phyloP scores from a whole-genome alignment of 495 filamentous ascomycete species.

The Xylaria nigripes region DNA sequence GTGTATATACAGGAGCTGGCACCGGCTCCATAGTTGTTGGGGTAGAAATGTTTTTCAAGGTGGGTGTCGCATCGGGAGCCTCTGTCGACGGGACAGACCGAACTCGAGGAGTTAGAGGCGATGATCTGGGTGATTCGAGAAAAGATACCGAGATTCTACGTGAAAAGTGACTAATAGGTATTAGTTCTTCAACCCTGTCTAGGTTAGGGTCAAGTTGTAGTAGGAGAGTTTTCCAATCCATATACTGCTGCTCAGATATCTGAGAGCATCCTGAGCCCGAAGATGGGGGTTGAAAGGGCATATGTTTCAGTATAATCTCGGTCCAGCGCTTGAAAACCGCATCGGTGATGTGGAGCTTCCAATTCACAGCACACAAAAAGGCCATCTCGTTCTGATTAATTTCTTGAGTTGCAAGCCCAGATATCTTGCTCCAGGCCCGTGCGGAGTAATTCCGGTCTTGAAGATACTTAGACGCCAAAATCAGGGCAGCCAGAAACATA shows the following conservation, averaged over 20 bases:
- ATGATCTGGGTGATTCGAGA: slow-evolving; percentile 24
- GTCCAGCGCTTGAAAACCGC: slow-evolving; percentile 84
- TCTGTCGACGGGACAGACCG: neutral
- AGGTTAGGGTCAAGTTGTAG: slow-evolving; percentile 70
- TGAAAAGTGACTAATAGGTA: slow-evolving; percentile 23
- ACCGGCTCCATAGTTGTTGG: slow-evolving; percentile 56
- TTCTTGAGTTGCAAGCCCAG: slow-evolving; percentile 77
- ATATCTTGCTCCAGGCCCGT: slow-evolving; percentile 97
- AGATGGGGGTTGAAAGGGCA: slow-evolving; percentile 57
- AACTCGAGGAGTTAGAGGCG: slow-evolving; percentile 23
- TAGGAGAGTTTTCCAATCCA: slow-evolving; percentile 69
- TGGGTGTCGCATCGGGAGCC: slow-evolving; percentile 37
- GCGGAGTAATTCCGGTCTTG: slow-evolving; percentile 98
- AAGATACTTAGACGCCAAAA: slow-evolving; percentile 91
- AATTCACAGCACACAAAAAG: slow-evolving; percentile 82
- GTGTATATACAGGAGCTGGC: slow-evolving; percentile 46
- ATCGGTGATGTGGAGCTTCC: slow-evolving; percentile 90
- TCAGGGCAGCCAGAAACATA: slow-evolving; percentile 92
- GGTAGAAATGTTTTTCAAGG: slow-evolving; percentile 34
- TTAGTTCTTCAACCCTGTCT: slow-evolving; percentile 49
- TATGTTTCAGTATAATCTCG: slow-evolving; percentile 80
- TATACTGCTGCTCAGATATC: slow-evolving; percentile 38
- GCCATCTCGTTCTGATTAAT: slow-evolving; percentile 96
- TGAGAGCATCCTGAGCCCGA: slow-evolving; percentile 38
- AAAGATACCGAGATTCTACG: slow-evolving; percentile 25